These are phyloP conservation scores for Sextonia rubra DNA, from an alignment of 164 flowering plant genomes.

Conservation along the genomic window DNA sequence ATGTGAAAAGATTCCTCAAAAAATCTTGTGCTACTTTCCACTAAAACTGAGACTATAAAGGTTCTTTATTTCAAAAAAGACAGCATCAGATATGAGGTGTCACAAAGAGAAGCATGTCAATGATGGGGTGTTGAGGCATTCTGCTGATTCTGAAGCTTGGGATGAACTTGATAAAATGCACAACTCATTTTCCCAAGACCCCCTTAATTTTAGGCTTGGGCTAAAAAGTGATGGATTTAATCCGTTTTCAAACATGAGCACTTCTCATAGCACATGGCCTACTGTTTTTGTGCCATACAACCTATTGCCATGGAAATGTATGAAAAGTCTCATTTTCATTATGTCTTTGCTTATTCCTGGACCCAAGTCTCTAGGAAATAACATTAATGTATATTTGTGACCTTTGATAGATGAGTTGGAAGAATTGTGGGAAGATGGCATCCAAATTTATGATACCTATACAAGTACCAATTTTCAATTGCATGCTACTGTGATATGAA, in stretches of 20 bases:
- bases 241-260: neutral
- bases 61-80: too few species aligned
- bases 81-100: neutral
- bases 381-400: neutral
- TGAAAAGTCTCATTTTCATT: neutral
- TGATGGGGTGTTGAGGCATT: neutral
- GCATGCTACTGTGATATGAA: too few species aligned
- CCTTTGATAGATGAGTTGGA: neutral
- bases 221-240: slow-evolving; percentile 5
- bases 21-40: too few species aligned
- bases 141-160: slow-evolving; percentile 3
- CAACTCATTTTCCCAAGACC: neutral
- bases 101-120: neutral
- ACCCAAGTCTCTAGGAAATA: neutral
- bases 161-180: neutral
- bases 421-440: too few species aligned
- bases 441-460: too few species aligned
- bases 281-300: neutral
- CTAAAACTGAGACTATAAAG: too few species aligned
- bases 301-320: slow-evolving; percentile 2
- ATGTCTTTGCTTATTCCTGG: neutral
- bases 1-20: neutral
- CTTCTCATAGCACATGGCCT: neutral
- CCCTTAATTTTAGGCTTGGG: slow-evolving; percentile 1
- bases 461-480: too few species aligned